A percentile compares a stretch with the other conserved stretches of the same genome.
Conservation (phyloP, 2,329 filamentous ascomycete genomes). For the Verticillium albo-atrum region DNA sequence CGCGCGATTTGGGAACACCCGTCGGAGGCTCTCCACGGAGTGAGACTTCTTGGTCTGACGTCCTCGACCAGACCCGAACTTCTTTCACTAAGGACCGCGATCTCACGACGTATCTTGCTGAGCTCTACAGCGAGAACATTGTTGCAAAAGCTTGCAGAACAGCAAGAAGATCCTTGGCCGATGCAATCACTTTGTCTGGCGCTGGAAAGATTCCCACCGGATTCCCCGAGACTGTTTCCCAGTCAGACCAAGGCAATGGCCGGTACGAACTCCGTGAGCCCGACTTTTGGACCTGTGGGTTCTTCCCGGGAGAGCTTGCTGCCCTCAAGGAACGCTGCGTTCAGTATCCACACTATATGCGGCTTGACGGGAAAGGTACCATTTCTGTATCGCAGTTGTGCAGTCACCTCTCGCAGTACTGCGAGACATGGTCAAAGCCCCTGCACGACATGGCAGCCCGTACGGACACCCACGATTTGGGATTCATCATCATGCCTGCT, state of each 20-base stretch:
- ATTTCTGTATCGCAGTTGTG: conserved; percentile 8
- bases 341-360: conserved; percentile 24
- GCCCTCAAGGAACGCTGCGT: conserved; percentile 26
- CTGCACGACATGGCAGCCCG: conserved; percentile 31
- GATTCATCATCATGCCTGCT: conserved; percentile 47
- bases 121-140: conserved; percentile 6
- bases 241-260: neutral
- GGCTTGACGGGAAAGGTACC: conserved; percentile 25
- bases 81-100: neutral
- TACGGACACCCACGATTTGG: conserved; percentile 49
- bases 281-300: conserved; percentile 15
- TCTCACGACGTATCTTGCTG: neutral
- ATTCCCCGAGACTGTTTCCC: conserved; percentile 24
- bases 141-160: conserved; percentile 8
- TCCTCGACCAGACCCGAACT: neutral
- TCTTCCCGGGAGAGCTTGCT: conserved; percentile 32
- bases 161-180: conserved; percentile 1
- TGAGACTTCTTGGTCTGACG: neutral
- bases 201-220: conserved; percentile 3
- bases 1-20: neutral
- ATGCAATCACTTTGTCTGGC: neutral
- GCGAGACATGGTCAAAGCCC: conserved; percentile 25
- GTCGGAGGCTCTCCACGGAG: neutral
- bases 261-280: conserved; percentile 1
- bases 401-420: conserved; percentile 11